Conservation (phyloP, 2,329 filamentous ascomycete species). For the Xylaria sp. region DNA sequence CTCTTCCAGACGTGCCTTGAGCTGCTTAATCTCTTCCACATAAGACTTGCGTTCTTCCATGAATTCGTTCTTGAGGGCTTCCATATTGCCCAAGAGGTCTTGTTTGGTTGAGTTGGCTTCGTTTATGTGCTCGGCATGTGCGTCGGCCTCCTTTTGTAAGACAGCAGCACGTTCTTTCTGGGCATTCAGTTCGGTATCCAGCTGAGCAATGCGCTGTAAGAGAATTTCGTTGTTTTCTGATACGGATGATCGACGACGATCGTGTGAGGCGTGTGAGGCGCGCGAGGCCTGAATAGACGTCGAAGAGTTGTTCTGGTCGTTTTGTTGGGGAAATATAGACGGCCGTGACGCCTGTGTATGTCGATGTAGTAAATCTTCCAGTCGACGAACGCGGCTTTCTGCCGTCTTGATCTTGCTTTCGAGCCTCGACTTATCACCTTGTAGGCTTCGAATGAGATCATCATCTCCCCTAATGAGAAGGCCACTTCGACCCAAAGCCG, state of each 20-base stretch:
- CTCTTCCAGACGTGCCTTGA: constrained; percentile 84
- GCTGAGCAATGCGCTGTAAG: constrained; percentile 62
- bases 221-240: constrained; percentile 60
- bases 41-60: constrained; percentile 83
- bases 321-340: constrained; percentile 64
- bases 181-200: constrained; percentile 81
- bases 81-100: constrained; percentile 93
- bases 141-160: constrained; percentile 76
- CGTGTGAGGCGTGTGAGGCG: constrained; percentile 54
- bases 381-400: constrained; percentile 86
- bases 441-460: constrained; percentile 79
- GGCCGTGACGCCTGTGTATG: constrained; percentile 71
- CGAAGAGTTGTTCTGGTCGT: constrained; percentile 61
- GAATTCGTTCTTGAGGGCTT: constrained; percentile 90
- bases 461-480: constrained; percentile 88
- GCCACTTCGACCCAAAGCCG: constrained; percentile 85
- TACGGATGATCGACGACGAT: constrained; percentile 56
- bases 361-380: constrained; percentile 92
- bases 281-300: constrained; percentile 59
- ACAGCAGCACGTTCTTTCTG: constrained; percentile 75
- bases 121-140: constrained; percentile 72
- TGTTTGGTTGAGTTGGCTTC: constrained; percentile 93
- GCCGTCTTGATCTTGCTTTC: constrained; percentile 82
- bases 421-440: constrained; percentile 80
- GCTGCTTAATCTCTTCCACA: constrained; percentile 79